Conservation (phyloP, 345 rosid species). For the Linum trigynum region DNA sequence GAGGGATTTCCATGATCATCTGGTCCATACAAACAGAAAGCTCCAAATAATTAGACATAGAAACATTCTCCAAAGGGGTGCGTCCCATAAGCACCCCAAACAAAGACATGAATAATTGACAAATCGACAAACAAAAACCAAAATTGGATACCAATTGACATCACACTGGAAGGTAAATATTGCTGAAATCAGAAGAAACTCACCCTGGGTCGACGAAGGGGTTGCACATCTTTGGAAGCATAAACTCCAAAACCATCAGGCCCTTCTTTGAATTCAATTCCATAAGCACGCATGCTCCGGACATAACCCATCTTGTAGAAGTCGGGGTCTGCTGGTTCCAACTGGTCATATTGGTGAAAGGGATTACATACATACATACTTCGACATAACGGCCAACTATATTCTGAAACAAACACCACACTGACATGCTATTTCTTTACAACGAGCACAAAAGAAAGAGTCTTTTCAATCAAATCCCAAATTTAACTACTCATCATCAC, state of each 20-base stretch:
- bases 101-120: background rate
- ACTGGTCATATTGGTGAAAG: slow-evolving; percentile 12
- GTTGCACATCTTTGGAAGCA: slow-evolving; percentile 83
- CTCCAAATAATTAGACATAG: background rate
- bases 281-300: slow-evolving; percentile 80
- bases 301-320: slow-evolving; percentile 87
- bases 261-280: slow-evolving; percentile 81
- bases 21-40: slow-evolving; percentile 23
- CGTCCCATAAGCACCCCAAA: background rate
- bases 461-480: background rate
- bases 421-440: no score
- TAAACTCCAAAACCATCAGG: slow-evolving; percentile 84
- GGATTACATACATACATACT: no score
- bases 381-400: no score
- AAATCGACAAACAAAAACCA: background rate
- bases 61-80: background rate
- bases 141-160: background rate
- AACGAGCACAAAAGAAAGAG: background rate
- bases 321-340: slow-evolving; percentile 84
- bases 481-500: background rate
- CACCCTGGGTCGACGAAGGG: slow-evolving; percentile 82
- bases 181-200: slow-evolving; percentile 17
- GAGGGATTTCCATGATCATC: slow-evolving; percentile 93
- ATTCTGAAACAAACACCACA: no score
- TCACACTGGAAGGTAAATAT: no score